Conservation (phyloP, 1,284 basidiomycete genomes). For the Moesziomyces antarcticus region DNA sequence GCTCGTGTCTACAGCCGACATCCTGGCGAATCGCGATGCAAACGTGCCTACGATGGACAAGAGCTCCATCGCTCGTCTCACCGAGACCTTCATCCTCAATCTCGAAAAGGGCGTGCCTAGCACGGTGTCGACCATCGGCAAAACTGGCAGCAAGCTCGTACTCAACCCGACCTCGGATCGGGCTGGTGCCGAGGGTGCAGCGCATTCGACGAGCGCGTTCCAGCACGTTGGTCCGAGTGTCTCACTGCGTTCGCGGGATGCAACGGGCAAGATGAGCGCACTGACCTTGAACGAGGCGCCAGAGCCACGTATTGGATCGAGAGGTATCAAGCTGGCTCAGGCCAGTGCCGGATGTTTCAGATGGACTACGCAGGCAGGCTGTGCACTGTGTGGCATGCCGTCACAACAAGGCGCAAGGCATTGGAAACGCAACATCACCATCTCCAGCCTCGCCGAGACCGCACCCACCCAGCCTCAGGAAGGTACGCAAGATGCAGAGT, state of each 20-base stretch:
- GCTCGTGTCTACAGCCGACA: constrained; percentile 6
- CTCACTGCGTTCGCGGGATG: constrained; percentile 6
- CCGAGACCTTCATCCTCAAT: constrained; percentile 58
- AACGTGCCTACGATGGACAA: constrained; percentile 46
- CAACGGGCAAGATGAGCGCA: constrained; percentile 3
- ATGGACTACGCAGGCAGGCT: constrained; percentile 22
- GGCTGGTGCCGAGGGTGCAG: neutral
- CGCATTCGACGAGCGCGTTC: constrained; percentile 20
- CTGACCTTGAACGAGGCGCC: neutral
- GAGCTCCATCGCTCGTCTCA: constrained; percentile 53
- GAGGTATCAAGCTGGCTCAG: constrained; percentile 48
- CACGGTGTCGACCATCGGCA: constrained; percentile 60
- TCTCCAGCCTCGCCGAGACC: constrained; percentile 31
- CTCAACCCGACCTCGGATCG: constrained; percentile 16
- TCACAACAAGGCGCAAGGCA: constrained; percentile 40
- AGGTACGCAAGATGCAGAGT: neutral
- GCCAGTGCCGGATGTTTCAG: constrained; percentile 37
- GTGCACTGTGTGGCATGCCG: constrained; percentile 60
- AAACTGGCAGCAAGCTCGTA: constrained; percentile 62
- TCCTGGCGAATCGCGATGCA: constrained; percentile 6
- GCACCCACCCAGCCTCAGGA: constrained; percentile 1
- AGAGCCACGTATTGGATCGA: constrained; percentile 47
- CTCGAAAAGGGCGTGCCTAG: constrained; percentile 61
- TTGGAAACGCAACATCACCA: constrained; percentile 60
- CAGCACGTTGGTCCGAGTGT: constrained; percentile 39